Percentiles rank a stretch among this genome's conserved stretches.
phyloP scores from a whole-genome alignment of 768 basidiomycete species.

The Lactarius evosmus region DNA sequence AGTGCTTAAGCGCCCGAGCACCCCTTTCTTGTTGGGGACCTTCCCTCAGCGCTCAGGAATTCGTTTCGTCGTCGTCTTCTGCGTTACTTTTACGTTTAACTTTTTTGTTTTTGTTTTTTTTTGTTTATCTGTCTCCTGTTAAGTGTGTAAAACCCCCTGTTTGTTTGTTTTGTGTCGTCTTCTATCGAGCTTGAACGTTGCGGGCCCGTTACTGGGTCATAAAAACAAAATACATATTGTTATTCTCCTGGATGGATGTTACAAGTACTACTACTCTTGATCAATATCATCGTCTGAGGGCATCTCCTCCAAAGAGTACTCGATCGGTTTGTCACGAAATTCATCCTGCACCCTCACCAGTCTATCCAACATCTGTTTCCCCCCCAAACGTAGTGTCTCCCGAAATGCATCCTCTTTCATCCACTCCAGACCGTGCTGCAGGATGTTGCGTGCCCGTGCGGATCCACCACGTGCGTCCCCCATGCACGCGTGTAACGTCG shows the following conservation, averaged over 20 bases:
- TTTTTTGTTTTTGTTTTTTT: not conserved
- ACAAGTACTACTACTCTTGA: not conserved
- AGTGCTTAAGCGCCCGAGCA: slow-evolving; percentile 15
- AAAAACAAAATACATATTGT: slow-evolving; percentile 23
- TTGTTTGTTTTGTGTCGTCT: slow-evolving; percentile 4
- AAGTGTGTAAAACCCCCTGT: slow-evolving; percentile 14
- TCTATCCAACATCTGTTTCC: slow-evolving; percentile 56
- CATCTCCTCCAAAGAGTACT: slow-evolving; percentile 46
- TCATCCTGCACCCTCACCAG: slow-evolving; percentile 51
- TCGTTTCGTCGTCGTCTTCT: not conserved
- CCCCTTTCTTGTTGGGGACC: not conserved
- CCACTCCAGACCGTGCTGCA: slow-evolving; percentile 73
- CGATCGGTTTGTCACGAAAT: slow-evolving; percentile 40
- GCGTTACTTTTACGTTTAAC: not conserved
- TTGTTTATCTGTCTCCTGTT: slow-evolving; percentile 17
- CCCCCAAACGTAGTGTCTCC: slow-evolving; percentile 43
- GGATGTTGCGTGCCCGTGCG: slow-evolving; percentile 62
- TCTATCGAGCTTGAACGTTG: slow-evolving; percentile 11
- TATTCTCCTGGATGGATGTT: slow-evolving; percentile 17
- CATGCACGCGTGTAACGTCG: slow-evolving; percentile 69
- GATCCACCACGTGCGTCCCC: slow-evolving; percentile 62
- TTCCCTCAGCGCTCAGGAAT: not conserved
- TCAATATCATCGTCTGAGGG: not conserved
- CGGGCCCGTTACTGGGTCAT: not conserved
- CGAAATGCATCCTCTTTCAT: slow-evolving; percentile 55